Conservation (phyloP, 2,329 filamentous ascomycete genomes). For the Allantophomopsis lycopodina region DNA sequence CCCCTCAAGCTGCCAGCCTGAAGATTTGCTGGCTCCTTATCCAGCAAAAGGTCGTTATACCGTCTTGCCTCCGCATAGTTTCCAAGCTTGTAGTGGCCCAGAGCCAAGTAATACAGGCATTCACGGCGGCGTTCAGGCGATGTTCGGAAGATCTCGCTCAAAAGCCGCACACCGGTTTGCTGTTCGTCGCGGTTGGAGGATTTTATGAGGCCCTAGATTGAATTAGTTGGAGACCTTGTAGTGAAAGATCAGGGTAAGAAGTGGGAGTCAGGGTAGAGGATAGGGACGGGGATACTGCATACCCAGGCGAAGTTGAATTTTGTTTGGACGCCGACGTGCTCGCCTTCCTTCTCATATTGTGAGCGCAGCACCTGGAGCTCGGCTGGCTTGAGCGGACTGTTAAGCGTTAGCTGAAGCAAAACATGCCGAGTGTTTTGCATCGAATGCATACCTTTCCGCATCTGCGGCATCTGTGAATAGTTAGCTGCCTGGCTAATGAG, state of each 20-base stretch:
- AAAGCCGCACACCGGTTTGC: constrained; percentile 83
- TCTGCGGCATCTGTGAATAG: constrained; percentile 72
- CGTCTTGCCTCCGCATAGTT: constrained; percentile 91
- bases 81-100: constrained; percentile 96
- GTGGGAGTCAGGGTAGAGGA: not conserved
- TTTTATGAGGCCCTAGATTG: constrained; percentile 76
- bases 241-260: not conserved
- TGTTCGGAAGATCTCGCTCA: constrained; percentile 92
- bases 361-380: constrained; percentile 86
- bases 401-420: constrained; percentile 6
- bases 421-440: not conserved
- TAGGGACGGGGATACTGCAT: constrained; percentile 15
- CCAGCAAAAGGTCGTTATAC: constrained; percentile 86
- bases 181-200: constrained; percentile 74
- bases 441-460: constrained; percentile 64
- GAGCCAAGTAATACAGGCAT: constrained; percentile 94
- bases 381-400: constrained; percentile 73
- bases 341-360: constrained; percentile 95
- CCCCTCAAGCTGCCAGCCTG: constrained; percentile 78
- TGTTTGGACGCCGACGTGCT: constrained; percentile 92
- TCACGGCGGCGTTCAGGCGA: constrained; percentile 88
- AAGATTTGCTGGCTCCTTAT: constrained; percentile 82
- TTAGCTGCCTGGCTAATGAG: not conserved
- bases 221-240: not conserved
- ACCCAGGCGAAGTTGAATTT: constrained; percentile 99